phyloP scores from a whole-genome alignment of 805 yeast genomes.

The Wickerhamomyces pijperi region DNA sequence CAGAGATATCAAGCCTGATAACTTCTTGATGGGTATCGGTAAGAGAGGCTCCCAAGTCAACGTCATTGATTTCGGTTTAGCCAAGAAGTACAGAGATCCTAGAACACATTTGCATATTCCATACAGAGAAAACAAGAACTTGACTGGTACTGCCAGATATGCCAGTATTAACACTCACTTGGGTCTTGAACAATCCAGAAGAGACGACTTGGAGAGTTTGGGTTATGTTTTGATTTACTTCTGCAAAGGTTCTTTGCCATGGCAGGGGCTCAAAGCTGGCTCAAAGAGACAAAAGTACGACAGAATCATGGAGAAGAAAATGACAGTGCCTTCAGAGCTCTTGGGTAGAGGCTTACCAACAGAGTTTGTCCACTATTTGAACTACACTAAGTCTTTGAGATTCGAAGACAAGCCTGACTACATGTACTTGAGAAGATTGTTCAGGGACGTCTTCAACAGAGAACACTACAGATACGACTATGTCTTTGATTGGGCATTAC shows the following conservation, averaged over 20 bases:
- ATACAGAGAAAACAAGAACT: conserved; percentile 88
- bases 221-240: conserved; percentile 93
- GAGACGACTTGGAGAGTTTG: conserved; percentile 91
- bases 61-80: conserved; percentile 91
- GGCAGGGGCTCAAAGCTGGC: conserved; percentile 98
- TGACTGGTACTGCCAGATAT: conserved; percentile 96
- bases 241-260: conserved; percentile 91
- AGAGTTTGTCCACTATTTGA: conserved; percentile 77
- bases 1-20: conserved; percentile 94
- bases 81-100: conserved; percentile 92
- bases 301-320: conserved; percentile 88
- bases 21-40: conserved; percentile 78
- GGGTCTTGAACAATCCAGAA: conserved; percentile 92
- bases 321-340: conserved; percentile 77
- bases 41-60: conserved; percentile 93
- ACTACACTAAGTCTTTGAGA: conserved; percentile 79
- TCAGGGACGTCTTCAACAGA: conserved; percentile 79
- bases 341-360: conserved; percentile 86
- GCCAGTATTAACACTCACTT: conserved; percentile 92
- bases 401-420: conserved; percentile 97
- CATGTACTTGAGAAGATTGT: conserved; percentile 72
- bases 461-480: conserved; percentile 89
- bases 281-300: conserved; percentile 96
- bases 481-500: conserved; percentile 93
- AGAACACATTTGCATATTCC: conserved; percentile 92